Evolutionary conservation across 2,329 filamentous ascomycete genomes (phyloP).

Genomic region (Colletotrichum sublineola): DNA sequence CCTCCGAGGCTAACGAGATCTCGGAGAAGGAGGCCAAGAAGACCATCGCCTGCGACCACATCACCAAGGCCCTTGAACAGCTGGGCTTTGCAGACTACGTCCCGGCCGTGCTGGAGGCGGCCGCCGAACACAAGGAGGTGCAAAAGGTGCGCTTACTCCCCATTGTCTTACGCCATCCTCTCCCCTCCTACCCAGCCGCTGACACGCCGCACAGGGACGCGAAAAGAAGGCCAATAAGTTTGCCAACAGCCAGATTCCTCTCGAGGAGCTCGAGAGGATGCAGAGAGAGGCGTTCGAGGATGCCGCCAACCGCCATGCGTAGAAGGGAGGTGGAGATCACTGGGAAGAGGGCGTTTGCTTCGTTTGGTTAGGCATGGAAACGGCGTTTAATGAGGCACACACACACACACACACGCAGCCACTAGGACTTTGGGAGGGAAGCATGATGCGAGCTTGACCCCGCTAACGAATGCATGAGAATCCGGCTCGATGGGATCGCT

Average conservation of each 20-base stretch:
- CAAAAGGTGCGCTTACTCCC: slow-evolving; percentile 77
- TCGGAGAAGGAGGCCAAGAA: slow-evolving; percentile 99
- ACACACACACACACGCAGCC: neutral
- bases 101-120: slow-evolving; percentile 85
- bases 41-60: slow-evolving; percentile 98
- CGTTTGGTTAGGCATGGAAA: slow-evolving; percentile 38
- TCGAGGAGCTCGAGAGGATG: slow-evolving; percentile 89
- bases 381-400: slow-evolving; percentile 21
- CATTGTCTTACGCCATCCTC: neutral
- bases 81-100: slow-evolving; percentile 95
- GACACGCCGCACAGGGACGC: slow-evolving; percentile 72
- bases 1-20: slow-evolving; percentile 99
- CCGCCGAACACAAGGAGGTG: slow-evolving; percentile 90
- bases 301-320: slow-evolving; percentile 42
- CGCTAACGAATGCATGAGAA: slow-evolving; percentile 37
- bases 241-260: slow-evolving; percentile 90
- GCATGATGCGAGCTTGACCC: slow-evolving; percentile 18
- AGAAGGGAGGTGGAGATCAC: neutral
- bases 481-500: slow-evolving; percentile 16
- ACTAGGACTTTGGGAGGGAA: slow-evolving; percentile 6
- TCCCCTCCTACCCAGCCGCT: neutral
- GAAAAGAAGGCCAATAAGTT: slow-evolving; percentile 99
- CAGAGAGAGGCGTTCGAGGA: slow-evolving; percentile 90
- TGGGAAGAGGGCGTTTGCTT: slow-evolving; percentile 32
- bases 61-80: slow-evolving; percentile 92